A percentile compares a stretch with the other conserved stretches of the same genome.
phyloP scores from a whole-genome alignment of 148 eudicot genomes.

The Rhododendron molle region DNA sequence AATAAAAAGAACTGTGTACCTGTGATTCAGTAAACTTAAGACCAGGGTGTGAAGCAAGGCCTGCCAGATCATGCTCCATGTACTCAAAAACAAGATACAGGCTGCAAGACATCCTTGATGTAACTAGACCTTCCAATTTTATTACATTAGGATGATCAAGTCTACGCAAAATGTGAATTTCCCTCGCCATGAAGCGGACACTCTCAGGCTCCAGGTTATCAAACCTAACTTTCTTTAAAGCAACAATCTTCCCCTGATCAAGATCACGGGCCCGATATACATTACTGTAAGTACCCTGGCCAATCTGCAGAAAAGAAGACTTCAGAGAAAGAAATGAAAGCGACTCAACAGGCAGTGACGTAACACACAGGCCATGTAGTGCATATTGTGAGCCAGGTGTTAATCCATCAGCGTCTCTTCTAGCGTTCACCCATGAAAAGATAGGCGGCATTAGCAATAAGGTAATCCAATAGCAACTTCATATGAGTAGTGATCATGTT shows the following conservation, averaged over 20 bases:
- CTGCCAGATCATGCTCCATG: conserved; percentile 85
- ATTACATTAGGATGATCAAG: conserved; percentile 81
- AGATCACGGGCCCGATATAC: conserved; percentile 86
- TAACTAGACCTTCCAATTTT: conserved; percentile 78
- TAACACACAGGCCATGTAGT: not conserved
- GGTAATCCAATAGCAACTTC: not conserved
- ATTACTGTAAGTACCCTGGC: conserved; percentile 81
- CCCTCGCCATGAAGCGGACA: conserved; percentile 87
- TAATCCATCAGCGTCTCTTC: not conserved
- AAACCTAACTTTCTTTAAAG: conserved; percentile 80
- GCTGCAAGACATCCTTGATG: conserved; percentile 81
- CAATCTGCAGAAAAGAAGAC: conserved; percentile 53
- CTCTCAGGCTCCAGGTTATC: conserved; percentile 81
- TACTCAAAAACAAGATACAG: conserved; percentile 84
- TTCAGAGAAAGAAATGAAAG: conserved; percentile 14
- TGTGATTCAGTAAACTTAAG: conserved; percentile 78
- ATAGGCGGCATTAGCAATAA: not conserved
- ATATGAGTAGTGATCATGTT: not conserved
- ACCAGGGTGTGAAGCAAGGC: conserved; percentile 77
- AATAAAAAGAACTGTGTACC: conserved; percentile 28
- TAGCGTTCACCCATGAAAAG: not conserved
- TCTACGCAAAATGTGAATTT: conserved; percentile 71
- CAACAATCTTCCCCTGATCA: conserved; percentile 70
- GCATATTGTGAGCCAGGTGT: not conserved
- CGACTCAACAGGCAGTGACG: not conserved